phyloP scores from a whole-genome alignment of 2,329 filamentous ascomycete species.

The Parastagonospora avenae region DNA sequence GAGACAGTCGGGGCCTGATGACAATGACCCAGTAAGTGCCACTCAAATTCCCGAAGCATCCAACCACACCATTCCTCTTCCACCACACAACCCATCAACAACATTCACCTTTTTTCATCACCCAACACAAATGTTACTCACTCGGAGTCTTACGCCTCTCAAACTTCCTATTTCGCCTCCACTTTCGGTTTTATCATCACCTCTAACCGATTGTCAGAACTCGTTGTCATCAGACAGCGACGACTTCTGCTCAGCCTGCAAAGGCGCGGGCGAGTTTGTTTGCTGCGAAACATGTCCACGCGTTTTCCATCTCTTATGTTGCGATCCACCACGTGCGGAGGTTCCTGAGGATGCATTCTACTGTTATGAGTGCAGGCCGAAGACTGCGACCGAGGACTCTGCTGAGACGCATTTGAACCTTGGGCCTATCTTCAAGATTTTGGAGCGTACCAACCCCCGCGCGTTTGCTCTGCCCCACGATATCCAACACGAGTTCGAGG shows the following conservation, averaged over 20 bases:
- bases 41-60: constrained; percentile 50
- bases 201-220: constrained; percentile 49
- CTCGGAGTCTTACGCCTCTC: constrained; percentile 29
- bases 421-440: constrained; percentile 66
- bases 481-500: constrained; percentile 78
- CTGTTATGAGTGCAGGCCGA: constrained; percentile 63
- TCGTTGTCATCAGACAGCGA: constrained; percentile 68
- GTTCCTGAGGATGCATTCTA: constrained; percentile 64
- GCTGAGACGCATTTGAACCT: constrained; percentile 47
- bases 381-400: constrained; percentile 31
- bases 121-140: constrained; percentile 42
- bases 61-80: constrained; percentile 48
- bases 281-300: constrained; percentile 93
- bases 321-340: constrained; percentile 69
- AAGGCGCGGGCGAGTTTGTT: constrained; percentile 80
- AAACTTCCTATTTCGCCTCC: constrained; percentile 45
- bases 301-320: constrained; percentile 88
- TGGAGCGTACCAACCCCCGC: constrained; percentile 72
- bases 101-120: constrained; percentile 29
- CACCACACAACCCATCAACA: constrained; percentile 43
- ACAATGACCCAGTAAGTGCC: constrained; percentile 59
- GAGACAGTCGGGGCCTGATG: constrained; percentile 64
- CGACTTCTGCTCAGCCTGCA: constrained; percentile 87
- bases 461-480: constrained; percentile 72
- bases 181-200: constrained; percentile 40